A percentile compares a stretch with the other conserved stretches of the same genome.
These are phyloP conservation scores for Biscutella auriculata DNA, from an alignment of 441 rosid species.

Conservation along the genomic window DNA sequence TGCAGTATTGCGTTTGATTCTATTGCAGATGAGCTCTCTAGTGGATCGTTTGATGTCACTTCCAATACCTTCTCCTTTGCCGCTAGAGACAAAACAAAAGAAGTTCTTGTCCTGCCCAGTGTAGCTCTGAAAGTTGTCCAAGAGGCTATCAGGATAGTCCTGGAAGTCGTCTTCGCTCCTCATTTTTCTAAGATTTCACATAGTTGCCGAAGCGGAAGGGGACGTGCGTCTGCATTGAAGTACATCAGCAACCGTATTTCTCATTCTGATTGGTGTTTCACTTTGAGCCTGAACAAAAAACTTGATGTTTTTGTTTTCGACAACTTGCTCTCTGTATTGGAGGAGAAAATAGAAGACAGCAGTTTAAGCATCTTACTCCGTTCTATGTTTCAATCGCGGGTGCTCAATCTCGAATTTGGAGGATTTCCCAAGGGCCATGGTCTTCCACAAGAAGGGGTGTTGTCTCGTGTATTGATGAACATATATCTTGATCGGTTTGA, in stretches of 20 bases:
- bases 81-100: conserved; percentile 50
- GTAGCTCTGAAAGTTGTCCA: conserved; percentile 55
- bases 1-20: conserved; percentile 32
- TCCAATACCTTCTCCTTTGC: conserved; percentile 44
- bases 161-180: conserved; percentile 79
- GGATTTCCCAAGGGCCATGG: conserved; percentile 92
- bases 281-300: conserved; percentile 43
- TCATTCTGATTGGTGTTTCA: conserved; percentile 80
- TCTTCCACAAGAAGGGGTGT: conserved; percentile 88
- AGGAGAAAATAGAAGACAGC: conserved; percentile 54
- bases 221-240: conserved; percentile 56
- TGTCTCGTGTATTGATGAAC: conserved; percentile 72
- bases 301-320: conserved; percentile 39
- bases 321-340: conserved; percentile 52
- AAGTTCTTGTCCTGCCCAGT: conserved; percentile 62
- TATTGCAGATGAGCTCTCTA: conserved; percentile 48
- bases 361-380: conserved; percentile 32
- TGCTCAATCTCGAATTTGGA: conserved; percentile 76
- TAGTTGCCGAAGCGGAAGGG: conserved; percentile 90
- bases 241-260: conserved; percentile 51
- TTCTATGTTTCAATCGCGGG: conserved; percentile 59
- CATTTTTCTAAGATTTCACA: conserved; percentile 79
- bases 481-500: conserved; percentile 73
- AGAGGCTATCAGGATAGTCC: conserved; percentile 69
- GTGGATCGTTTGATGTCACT: conserved; percentile 45